A percentile compares a stretch with the other conserved stretches of the same genome.
Evolutionary conservation across 768 basidiomycete genomes (phyloP).

Genomic region (Termitomyces sp.): DNA sequence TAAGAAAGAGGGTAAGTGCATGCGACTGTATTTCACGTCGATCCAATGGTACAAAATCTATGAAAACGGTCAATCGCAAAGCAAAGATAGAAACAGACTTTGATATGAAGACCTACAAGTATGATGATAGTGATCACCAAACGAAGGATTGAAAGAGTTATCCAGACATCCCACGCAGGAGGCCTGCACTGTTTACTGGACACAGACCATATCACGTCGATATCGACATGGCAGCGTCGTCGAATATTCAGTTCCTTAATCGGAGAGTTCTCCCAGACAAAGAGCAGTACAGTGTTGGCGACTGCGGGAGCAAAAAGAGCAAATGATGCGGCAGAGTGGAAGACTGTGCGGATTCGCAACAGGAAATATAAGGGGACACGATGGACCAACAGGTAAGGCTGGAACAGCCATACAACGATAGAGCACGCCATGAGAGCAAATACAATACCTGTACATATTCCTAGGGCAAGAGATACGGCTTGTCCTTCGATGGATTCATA

Average conservation of each 20-base stretch:
- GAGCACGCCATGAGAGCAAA: constrained; percentile 36
- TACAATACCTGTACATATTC: constrained; percentile 39
- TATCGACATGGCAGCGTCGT: constrained; percentile 55
- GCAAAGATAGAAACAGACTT: background rate
- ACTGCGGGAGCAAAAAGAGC: constrained; percentile 49
- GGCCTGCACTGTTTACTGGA: constrained; percentile 22
- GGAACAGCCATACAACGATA: constrained; percentile 35
- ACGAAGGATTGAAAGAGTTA: constrained; percentile 48
- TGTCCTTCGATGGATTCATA: constrained; percentile 40
- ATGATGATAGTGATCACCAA: constrained; percentile 47
- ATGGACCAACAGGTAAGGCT: constrained; percentile 30
- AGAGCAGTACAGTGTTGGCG: constrained; percentile 52
- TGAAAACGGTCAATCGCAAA: constrained; percentile 1
- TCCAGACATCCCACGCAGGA: constrained; percentile 50
- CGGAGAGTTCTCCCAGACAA: constrained; percentile 44
- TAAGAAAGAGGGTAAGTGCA: constrained; percentile 20
- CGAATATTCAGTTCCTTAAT: constrained; percentile 31
- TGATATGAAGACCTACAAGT: constrained; percentile 41
- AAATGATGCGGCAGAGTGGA: constrained; percentile 42
- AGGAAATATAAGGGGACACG: constrained; percentile 27
- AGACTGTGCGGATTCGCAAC: constrained; percentile 22
- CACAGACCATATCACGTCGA: constrained; percentile 65
- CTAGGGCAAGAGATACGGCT: constrained; percentile 42
- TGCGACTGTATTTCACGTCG: constrained; percentile 21
- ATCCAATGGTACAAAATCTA: constrained; percentile 27